These are phyloP conservation scores for Komagataella pseudopastoris DNA, from an alignment of 805 yeast species.

Conservation along the genomic window DNA sequence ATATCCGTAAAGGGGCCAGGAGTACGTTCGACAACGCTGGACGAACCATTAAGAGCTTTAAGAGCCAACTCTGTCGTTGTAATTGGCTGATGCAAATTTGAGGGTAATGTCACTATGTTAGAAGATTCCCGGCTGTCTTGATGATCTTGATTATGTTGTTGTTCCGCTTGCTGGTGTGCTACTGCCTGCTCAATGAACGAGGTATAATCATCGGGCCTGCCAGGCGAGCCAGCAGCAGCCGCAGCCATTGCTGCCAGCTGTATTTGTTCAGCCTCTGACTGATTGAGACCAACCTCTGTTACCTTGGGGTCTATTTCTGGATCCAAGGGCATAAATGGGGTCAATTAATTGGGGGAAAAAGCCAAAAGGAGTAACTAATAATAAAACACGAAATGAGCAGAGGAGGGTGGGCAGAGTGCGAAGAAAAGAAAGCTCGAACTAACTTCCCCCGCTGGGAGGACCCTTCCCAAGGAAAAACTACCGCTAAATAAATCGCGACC, in stretches of 20 bases:
- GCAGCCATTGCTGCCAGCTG: not conserved
- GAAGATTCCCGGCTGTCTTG: not conserved
- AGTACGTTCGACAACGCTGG: not conserved
- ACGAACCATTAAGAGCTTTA: not conserved
- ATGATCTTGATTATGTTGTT: not conserved
- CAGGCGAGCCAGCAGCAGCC: not conserved
- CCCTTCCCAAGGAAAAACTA: too few species aligned
- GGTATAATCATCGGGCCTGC: not conserved
- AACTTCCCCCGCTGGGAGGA: not conserved
- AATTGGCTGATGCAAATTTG: not conserved
- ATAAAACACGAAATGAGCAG: too few species aligned
- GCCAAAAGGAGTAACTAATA: not conserved
- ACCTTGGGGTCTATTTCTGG: not conserved
- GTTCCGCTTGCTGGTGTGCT: not conserved
- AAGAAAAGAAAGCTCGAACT: too few species aligned
- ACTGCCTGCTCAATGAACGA: not conserved
- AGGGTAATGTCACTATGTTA: not conserved
- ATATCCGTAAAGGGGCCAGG: not conserved
- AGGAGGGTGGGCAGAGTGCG: not conserved
- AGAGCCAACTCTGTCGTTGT: not conserved
- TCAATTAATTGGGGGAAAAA: not conserved
- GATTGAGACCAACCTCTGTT: not conserved
- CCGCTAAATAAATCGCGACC: not conserved
- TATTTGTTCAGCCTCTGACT: not conserved
- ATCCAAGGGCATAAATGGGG: not conserved